Percentiles rank a stretch among this genome's conserved stretches.
Conservation (phyloP, 2,329 filamentous ascomycete species). For the Calonectria pteridis region DNA sequence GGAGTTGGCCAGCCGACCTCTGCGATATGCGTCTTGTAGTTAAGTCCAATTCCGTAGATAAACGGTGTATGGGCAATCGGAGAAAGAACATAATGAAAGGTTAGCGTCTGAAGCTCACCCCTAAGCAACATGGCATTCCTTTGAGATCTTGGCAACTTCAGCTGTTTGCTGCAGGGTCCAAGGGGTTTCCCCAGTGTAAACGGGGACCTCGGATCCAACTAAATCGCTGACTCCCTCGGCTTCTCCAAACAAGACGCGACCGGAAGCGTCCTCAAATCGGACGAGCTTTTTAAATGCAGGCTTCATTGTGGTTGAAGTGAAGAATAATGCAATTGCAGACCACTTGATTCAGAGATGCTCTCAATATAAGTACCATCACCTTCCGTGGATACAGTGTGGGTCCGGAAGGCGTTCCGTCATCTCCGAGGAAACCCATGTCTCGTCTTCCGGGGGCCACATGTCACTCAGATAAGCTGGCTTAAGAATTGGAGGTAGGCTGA, state of each 20-base stretch:
- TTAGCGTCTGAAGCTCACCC: not conserved
- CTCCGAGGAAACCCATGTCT: not conserved
- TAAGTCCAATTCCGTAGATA: conserved; percentile 10
- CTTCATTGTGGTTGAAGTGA: not conserved
- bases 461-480: not conserved
- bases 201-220: not conserved
- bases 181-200: conserved; percentile 5
- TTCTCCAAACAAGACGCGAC: conserved; percentile 5
- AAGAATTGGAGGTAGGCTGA: not conserved
- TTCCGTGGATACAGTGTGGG: not conserved
- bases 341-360: not conserved
- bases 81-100: not conserved
- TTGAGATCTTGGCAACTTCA: not conserved
- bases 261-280: conserved; percentile 3
- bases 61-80: conserved; percentile 1
- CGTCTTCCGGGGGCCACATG: not conserved
- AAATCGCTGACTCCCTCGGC: not conserved
- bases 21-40: conserved; percentile 18
- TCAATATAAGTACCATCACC: not conserved
- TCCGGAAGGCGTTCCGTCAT: not conserved
- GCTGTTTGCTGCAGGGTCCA: not conserved
- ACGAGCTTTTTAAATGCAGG: not conserved
- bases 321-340: not conserved
- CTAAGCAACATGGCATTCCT: not conserved
- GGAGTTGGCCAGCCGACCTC: conserved; percentile 12